Base-by-base conservation (phyloP, 208 protist genomes). In the Leishmania lainsoni region DNA sequence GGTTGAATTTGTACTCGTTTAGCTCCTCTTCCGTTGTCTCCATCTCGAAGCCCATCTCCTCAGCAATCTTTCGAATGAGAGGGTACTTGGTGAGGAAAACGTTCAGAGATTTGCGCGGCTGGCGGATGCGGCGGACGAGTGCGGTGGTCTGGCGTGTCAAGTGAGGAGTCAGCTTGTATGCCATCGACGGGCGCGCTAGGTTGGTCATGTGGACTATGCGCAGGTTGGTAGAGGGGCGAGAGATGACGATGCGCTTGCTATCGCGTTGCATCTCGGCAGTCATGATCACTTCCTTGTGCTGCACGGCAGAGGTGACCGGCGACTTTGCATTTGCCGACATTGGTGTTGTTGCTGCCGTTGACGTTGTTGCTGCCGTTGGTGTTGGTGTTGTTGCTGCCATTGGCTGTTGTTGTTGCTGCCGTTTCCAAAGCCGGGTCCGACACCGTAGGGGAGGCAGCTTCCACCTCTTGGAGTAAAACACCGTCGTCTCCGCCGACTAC, bases 1-100 rank as follows among this genome's bases (percentile, higher is more conserved):
- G 70, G 87, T 99, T 98, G 85, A 98, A 99, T 61, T 91, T 86
- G 78, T 97, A 98, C 58, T 90, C 85, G 74, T 96, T 89, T 59
- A 98, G 84, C 35, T 93, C 93, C 3, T 97, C 92, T 52, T 97
- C 92, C 2, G 80, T 85, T 70, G 96, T 94, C 78, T 97, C 78
- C 39, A 95, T 82, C 32, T 83, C 88, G 77, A 92, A 98, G 59
- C 89, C 94, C 58, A 94, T 79, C 78, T 93, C 90, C 12, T 88
- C 87, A 6, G 93, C 94, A 70, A 97, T 81, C 54, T 85, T 81
- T 65, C 94, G 92, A 48, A 98, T 84, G 70, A 97, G 85, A 14
- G 91, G 75, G 86, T 98, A 98, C 84, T 97, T 98, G 81, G 87
- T 96, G 51, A 94, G 85, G 72, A 61, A 90, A 26, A 93, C 85